Evolutionary conservation across 495 filamentous ascomycete genomes (phyloP), one percentile per base, ranked within the genome.

Genomic region (Penicillium canariense): DNA sequence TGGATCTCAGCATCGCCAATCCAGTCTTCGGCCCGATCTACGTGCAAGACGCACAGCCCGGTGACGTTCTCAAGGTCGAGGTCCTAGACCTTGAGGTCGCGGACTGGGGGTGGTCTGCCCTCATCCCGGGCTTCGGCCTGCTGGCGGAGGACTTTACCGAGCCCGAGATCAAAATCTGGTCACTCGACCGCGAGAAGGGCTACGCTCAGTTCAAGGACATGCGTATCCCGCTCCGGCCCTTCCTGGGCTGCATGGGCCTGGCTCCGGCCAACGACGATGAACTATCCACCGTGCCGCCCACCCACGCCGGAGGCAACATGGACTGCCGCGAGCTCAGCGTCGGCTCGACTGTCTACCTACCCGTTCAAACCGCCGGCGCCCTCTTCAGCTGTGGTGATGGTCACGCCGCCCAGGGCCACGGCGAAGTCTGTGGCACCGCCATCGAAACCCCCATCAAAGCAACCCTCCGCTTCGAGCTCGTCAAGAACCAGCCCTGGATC

Each of bases 331-430:
- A 78, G 49, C 62, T 79, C 22, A 69, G 65, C n/a, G 67, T 68
- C 14, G 78, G 78, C 2, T 68, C 72, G 0, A 61, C 59, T 15
- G 66, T 81, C 31, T 79, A 73, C 59, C 68, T 81, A 0, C 77
- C 78, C 14, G 71, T 81, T 1, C 71, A 77, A 44, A 76, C 74
- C 0, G 54, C 63, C 27, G 78, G 78, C n/a, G 78, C 76, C 7
- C 62, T 78, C 7, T 80, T 81, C 60, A 77, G 73, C 62, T 80
- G 77, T 54, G 78, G 78, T 31, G 78, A 81, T 48, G 78, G 78
- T n/a, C 78, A 81, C 46, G 78, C 78, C 5, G 77, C 77, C 0
- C 77, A 81, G 54, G 78, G 78, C n/a, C 74, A 77, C 48, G 78
- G 78, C 20, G 78, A 81, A 55, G 75, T 79, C 31, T 81, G 78